Percentiles rank a stretch among this genome's conserved stretches.
Evolutionary conservation across 2,329 filamentous ascomycete species (phyloP).

Genomic region (Trichoderma polysporum): DNA sequence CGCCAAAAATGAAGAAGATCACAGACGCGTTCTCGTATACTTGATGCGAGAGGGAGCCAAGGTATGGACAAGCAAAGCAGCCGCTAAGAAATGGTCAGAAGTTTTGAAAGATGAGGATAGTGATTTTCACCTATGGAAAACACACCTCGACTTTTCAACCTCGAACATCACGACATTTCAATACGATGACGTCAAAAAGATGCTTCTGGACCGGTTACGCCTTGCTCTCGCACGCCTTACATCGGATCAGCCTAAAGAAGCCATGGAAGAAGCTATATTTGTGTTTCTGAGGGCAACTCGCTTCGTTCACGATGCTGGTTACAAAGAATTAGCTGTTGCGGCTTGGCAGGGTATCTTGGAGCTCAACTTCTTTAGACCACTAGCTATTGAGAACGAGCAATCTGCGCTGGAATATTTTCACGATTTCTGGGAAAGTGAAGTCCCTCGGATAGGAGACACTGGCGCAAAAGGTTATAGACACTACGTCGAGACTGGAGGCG

Average conservation of each 20-base stretch:
- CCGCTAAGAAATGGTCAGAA: slow-evolving; percentile 65
- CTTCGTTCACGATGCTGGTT: slow-evolving; percentile 75
- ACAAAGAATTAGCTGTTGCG: slow-evolving; percentile 71
- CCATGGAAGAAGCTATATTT: slow-evolving; percentile 52
- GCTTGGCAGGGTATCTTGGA: slow-evolving; percentile 84
- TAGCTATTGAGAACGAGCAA: slow-evolving; percentile 27
- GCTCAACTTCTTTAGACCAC: slow-evolving; percentile 63
- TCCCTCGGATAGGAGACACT: slow-evolving; percentile 72
- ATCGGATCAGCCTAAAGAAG: background rate
- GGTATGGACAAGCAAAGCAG: slow-evolving; percentile 66
- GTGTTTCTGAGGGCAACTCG: slow-evolving; percentile 72
- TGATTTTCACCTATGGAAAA: slow-evolving; percentile 66
- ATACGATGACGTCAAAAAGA: slow-evolving; percentile 62
- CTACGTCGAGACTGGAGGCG: slow-evolving; percentile 42
- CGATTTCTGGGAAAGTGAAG: slow-evolving; percentile 86
- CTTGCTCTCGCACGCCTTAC: slow-evolving; percentile 21
- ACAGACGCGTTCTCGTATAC: slow-evolving; percentile 62
- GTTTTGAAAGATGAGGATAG: slow-evolving; percentile 30
- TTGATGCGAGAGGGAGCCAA: slow-evolving; percentile 73
- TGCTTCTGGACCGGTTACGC: slow-evolving; percentile 55
- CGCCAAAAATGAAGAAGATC: slow-evolving; percentile 45
- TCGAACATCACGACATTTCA: slow-evolving; percentile 65
- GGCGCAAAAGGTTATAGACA: slow-evolving; percentile 68
- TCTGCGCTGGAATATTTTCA: slow-evolving; percentile 51
- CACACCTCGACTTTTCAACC: slow-evolving; percentile 71